These are phyloP conservation scores for Aureobasidium musti DNA, from an alignment of 2,329 filamentous ascomycete genomes.

Conservation along the genomic window DNA sequence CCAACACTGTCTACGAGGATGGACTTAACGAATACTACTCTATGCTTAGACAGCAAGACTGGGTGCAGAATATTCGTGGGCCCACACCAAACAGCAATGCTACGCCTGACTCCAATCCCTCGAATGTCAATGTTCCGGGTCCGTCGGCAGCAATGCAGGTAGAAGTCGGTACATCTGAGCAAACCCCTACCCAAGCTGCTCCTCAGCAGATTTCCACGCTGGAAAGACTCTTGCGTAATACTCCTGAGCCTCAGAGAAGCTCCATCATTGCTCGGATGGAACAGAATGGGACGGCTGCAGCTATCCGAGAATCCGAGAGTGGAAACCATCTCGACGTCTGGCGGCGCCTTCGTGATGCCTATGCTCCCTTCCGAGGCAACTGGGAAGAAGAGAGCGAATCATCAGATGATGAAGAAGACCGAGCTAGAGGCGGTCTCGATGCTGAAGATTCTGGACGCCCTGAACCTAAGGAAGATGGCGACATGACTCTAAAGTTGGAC, in stretches of 20 bases:
- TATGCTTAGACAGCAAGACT: conserved; percentile 37
- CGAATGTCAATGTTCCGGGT: neutral
- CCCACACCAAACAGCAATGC: neutral
- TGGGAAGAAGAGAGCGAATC: conserved; percentile 32
- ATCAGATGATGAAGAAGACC: conserved; percentile 32
- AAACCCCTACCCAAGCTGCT: neutral
- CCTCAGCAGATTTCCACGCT: neutral
- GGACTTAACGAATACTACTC: conserved; percentile 38
- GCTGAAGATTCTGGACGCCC: conserved; percentile 51
- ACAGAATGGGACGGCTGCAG: conserved; percentile 28
- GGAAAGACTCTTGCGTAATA: conserved; percentile 28
- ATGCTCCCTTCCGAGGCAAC: conserved; percentile 16
- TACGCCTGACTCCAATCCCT: neutral
- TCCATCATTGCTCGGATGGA: conserved; percentile 29
- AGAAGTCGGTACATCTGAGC: neutral
- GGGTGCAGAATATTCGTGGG: conserved; percentile 31
- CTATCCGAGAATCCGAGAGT: conserved; percentile 8
- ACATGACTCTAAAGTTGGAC: conserved; percentile 54
- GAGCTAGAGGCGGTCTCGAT: conserved; percentile 46
- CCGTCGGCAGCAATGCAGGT: neutral
- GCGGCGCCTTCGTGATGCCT: conserved; percentile 26
- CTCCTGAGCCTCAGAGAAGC: conserved; percentile 28
- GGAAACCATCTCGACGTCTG: conserved; percentile 19
- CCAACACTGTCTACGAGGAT: conserved; percentile 26
- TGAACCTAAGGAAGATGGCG: conserved; percentile 50